Evolutionary conservation across 2,329 filamentous ascomycete genomes (phyloP), one percentile per base, ranked within the genome.

Genomic region (Chaetomium olivaceum): DNA sequence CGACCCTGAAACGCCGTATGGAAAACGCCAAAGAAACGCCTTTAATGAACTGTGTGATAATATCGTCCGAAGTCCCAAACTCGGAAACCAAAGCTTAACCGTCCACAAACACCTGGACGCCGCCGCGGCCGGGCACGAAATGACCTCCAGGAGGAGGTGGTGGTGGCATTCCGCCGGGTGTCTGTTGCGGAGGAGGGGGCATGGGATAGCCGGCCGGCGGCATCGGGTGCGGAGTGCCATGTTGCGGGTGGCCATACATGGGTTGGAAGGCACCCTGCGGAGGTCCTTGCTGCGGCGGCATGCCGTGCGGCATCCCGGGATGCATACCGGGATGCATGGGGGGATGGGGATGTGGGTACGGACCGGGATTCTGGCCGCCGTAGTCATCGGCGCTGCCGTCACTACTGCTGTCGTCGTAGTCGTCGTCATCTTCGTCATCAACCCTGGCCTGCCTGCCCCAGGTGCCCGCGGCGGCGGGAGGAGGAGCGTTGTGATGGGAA

Each of bases 231-330:
- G 63, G 58, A 14, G 36, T 58, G 14, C 27, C 43, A 25, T 58
- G 63, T 6, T 46, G 58, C 23, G 57, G 48, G 16, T 58, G 50
- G n/a, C 67, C 63, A 51, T 63, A 66, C 16, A 50, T 29, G 25
- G 65, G 65, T 61, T 65, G 67, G 54, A 66, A 66, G 12, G 65
- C 61, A 19, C 61, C 65, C 11, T 65, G 65, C 4, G 63, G 63
- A 21, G 63, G 63, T 2, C 57, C 58, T 29, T 54, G 63, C 8
- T 27, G 57, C 11, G 62, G 54, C 4, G 43, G 43, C 43, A 51
- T 33, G 23, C 57, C 52, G 36, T 52, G 48, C 36, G 39, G 56
- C 59, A 62, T 66, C 0, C 55, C 59, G 3, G 64, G 64, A n/a
- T 59, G 59, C 25, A 55, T 54, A 3, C 29, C 33, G 4, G 58